phyloP scores from a whole-genome alignment of 495 filamentous ascomycete species.

The Copromyces sp. region DNA sequence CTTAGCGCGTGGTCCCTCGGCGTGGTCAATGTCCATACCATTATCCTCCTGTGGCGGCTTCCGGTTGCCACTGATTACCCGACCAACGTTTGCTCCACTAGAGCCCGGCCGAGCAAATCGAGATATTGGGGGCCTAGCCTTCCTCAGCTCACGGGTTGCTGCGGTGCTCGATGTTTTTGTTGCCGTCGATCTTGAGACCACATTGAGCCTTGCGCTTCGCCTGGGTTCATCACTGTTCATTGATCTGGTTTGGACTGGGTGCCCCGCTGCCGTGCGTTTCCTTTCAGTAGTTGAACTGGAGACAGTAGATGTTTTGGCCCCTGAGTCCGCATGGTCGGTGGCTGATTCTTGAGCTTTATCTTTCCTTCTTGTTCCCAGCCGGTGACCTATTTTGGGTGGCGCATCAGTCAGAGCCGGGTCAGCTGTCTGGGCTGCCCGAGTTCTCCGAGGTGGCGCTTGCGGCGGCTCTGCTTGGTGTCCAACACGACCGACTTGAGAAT shows the following conservation, averaged over 20 bases:
- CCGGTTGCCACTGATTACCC: constrained; percentile 80
- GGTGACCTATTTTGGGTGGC: constrained; percentile 53
- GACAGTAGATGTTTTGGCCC: constrained; percentile 10
- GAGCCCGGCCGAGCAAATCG: constrained; percentile 41
- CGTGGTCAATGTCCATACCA: constrained; percentile 51
- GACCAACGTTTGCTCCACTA: constrained; percentile 56
- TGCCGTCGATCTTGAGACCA: constrained; percentile 44
- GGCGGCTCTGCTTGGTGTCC: constrained; percentile 45
- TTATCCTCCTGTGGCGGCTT: constrained; percentile 52
- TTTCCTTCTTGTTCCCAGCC: constrained; percentile 37
- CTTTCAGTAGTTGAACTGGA: constrained; percentile 42
- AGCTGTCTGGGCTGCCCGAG: constrained; percentile 46
- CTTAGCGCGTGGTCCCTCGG: constrained; percentile 42
- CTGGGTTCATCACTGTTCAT: constrained; percentile 53
- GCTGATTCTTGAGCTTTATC: constrained; percentile 26
- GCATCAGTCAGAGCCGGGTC: constrained; percentile 46
- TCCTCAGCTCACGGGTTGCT: constrained; percentile 65
- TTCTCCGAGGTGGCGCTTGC: constrained; percentile 54
- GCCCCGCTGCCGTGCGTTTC: constrained; percentile 80
- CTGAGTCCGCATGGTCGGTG: constrained; percentile 13
- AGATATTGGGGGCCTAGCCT: constrained; percentile 56
- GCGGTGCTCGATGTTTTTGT: constrained; percentile 46
- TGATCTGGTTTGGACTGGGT: constrained; percentile 52
- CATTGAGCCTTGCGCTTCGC: constrained; percentile 63
- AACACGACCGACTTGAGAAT: constrained; percentile 27